These are phyloP conservation scores for Dalbergia oliveri DNA, from an alignment of 306 rosid genomes.

Conservation along the genomic window DNA sequence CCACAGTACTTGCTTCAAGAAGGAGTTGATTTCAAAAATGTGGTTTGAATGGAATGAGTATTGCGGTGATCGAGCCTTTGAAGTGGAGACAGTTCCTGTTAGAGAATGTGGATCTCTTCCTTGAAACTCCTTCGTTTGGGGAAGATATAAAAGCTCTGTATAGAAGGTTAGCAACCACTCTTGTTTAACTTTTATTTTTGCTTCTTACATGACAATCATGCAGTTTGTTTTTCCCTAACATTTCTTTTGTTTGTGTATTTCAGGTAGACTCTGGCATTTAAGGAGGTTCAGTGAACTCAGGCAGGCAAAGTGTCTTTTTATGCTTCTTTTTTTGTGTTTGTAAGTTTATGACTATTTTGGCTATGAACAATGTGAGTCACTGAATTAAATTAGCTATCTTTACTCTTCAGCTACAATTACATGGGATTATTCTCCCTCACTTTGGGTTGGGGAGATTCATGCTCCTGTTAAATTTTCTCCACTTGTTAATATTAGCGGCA, in stretches of 20 bases:
- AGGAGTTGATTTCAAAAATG: constrained; percentile 84
- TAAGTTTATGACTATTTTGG: constrained; percentile 15
- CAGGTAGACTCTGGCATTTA: constrained; percentile 60
- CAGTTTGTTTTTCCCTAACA: constrained; percentile 32
- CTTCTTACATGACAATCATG: not conserved
- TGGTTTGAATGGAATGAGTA: constrained; percentile 98
- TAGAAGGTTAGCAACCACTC: constrained; percentile 67
- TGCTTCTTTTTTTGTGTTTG: not conserved
- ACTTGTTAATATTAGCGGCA: not conserved
- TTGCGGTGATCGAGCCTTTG: constrained; percentile 69
- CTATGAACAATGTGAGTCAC: constrained; percentile 21
- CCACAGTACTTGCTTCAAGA: constrained; percentile 75
- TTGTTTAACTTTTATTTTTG: constrained; percentile 8
- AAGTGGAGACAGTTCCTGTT: constrained; percentile 61
- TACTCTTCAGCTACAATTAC: not conserved
- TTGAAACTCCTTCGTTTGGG: constrained; percentile 62
- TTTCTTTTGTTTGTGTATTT: constrained; percentile 37
- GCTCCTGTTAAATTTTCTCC: not conserved
- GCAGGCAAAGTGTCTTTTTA: not conserved
- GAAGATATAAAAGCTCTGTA: constrained; percentile 76
- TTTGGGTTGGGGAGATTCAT: not conserved
- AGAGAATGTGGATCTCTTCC: constrained; percentile 77
- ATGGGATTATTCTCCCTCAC: constrained; percentile 13
- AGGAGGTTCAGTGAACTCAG: not conserved
- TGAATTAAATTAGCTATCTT: constrained; percentile 2